phyloP scores from a whole-genome alignment of 2,329 filamentous ascomycete species.

The Diaporthe citriasiana region DNA sequence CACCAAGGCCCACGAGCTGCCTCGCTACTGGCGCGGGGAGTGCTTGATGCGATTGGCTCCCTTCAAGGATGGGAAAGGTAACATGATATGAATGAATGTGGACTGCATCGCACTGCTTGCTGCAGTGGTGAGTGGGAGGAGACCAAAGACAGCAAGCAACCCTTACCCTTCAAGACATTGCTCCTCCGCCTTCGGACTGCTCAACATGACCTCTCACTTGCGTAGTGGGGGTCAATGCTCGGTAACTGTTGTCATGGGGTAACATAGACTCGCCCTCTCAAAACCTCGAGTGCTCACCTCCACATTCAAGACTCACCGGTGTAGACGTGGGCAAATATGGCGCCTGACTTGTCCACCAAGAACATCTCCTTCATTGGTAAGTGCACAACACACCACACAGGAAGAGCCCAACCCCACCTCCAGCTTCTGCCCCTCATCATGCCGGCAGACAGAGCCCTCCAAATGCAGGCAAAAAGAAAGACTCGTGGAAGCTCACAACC shows the following conservation, averaged over 20 bases:
- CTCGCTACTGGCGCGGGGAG: not conserved
- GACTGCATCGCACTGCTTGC: not conserved
- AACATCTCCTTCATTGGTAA: constrained; percentile 43
- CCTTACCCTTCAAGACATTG: constrained; percentile 16
- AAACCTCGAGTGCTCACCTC: not conserved
- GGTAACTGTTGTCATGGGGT: not conserved
- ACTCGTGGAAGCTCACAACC: not conserved
- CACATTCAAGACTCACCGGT: not conserved
- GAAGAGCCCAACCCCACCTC: not conserved
- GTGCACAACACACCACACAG: not conserved
- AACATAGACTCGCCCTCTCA: not conserved
- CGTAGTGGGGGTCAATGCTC: not conserved
- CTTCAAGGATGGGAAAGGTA: not conserved
- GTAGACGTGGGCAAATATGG: constrained; percentile 33
- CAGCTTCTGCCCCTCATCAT: not conserved
- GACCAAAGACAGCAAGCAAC: not conserved
- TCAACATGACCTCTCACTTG: constrained; percentile 13
- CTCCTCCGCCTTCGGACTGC: constrained; percentile 10
- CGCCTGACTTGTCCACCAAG: constrained; percentile 38
- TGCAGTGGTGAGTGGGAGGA: no score
- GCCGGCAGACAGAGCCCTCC: not conserved
- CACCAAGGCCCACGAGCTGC: not conserved
- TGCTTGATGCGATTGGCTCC: not conserved
- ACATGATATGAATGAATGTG: not conserved
- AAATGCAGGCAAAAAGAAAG: not conserved